Base-by-base conservation (phyloP, 768 basidiomycete genomes). In the Gymnopilus junonius region DNA sequence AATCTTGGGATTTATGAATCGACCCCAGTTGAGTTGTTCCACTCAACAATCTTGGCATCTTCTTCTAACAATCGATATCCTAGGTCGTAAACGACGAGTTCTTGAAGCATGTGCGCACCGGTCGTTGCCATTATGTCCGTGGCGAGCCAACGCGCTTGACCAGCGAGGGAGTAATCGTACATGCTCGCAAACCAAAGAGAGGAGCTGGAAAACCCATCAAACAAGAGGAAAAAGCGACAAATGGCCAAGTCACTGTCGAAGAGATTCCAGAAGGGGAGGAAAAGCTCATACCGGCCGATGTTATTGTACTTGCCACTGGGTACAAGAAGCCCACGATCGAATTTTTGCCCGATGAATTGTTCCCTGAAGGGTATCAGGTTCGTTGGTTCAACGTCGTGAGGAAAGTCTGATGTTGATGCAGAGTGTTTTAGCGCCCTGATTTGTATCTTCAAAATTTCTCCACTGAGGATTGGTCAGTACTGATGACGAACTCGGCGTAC, bases 371-470 rank as follows among this genome's bases (percentile, higher is more conserved):
- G 4, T 83, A 84, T 56, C 75, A 83, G 61, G 82, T 80, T 21
- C 10, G 37, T 39, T 2, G 35, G n/a, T 10, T 23, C 20, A 50
- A 21, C 32, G n/a, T 3, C 31, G 8, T n/a, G 3, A 17, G 6
- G 23, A 17, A n/a, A 59, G 17, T 37, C 1, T 50, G 29, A 25
- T 37, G 27, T 29, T 56, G 8, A 48, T 25, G 6, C 25, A 11
- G 23, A 15, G 6, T 39, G 7, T 2, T 34, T 51, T 37, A 81
- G 76, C 75, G 82, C 21, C 84, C 85, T 17, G 76, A 83, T 56
- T 64, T 85, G 51, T 86, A 86, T 63, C 75, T 85, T 15, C 84
- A 86, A 63, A 86, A 83, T 69, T 86, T 87, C 73, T 76, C 79
- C 20, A 81, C 80, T 0, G 82, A 84, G 66, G 83, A 86, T 69